A percentile compares a stretch with the other conserved stretches of the same genome.
Evolutionary conservation across 2,329 filamentous ascomycete species (phyloP).

Genomic region (Aspergillus eucalypticola): DNA sequence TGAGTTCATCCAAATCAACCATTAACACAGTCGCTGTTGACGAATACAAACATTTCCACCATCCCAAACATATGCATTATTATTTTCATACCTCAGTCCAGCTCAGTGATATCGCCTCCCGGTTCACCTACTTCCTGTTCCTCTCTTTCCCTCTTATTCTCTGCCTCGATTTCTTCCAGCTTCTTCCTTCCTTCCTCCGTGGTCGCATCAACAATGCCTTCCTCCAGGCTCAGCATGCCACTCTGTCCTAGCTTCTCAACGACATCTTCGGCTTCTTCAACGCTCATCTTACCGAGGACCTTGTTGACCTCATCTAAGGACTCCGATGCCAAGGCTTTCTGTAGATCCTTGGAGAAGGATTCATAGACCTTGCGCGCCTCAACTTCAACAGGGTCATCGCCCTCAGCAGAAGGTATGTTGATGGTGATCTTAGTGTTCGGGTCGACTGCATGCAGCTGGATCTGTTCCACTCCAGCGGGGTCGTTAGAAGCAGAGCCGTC

Average conservation of each 20-base stretch:
- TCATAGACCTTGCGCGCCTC: constrained; percentile 76
- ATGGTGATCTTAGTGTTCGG: constrained; percentile 91
- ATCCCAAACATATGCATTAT: not conserved
- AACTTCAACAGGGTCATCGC: constrained; percentile 62
- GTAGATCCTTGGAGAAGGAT: constrained; percentile 76
- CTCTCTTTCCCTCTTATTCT: constrained; percentile 45
- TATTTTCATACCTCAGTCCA: constrained; percentile 28
- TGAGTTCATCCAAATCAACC: not conserved
- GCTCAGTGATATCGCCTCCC: constrained; percentile 49
- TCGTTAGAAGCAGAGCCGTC: constrained; percentile 55
- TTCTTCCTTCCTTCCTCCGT: constrained; percentile 80
- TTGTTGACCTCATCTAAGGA: constrained; percentile 85
- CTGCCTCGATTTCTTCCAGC: constrained; percentile 71
- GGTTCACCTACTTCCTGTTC: constrained; percentile 51
- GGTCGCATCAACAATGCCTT: constrained; percentile 92
- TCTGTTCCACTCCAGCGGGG: constrained; percentile 79
- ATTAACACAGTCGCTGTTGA: not conserved
- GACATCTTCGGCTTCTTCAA: constrained; percentile 82
- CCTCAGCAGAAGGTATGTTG: constrained; percentile 69
- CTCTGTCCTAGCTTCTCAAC: constrained; percentile 79
- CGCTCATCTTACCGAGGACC: constrained; percentile 82
- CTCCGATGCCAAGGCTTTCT: constrained; percentile 81
- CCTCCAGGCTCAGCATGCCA: constrained; percentile 85
- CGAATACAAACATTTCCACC: not conserved
- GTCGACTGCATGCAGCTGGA: constrained; percentile 94